These are phyloP conservation scores for Crucihimalaya himalaica DNA, from an alignment of 345 rosid species.

Conservation along the genomic window DNA sequence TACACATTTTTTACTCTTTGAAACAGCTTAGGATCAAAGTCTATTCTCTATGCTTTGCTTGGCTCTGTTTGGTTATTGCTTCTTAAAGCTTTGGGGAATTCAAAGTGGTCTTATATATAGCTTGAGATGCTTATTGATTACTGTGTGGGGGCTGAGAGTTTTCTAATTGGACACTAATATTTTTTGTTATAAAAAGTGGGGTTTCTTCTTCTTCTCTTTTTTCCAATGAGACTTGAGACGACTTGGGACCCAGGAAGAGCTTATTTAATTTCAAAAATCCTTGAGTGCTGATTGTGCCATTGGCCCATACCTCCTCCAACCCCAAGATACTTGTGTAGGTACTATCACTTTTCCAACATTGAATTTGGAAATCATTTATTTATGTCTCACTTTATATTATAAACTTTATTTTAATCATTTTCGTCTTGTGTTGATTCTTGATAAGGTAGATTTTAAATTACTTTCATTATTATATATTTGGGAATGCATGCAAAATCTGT, in stretches of 20 bases:
- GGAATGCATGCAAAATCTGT: slow-evolving; percentile 15
- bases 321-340: slow-evolving; percentile 35
- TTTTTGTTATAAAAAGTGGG: slow-evolving; percentile 12
- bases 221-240: slow-evolving; percentile 33
- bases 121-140: slow-evolving; percentile 15
- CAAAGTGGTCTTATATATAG: slow-evolving; percentile 25
- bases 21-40: slow-evolving; percentile 8
- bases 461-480: neutral
- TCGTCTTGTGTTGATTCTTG: slow-evolving; percentile 26
- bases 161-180: slow-evolving; percentile 15
- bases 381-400: slow-evolving; percentile 22
- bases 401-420: slow-evolving; percentile 2
- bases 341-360: slow-evolving; percentile 26
- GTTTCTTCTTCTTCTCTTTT: neutral
- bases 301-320: slow-evolving; percentile 24
- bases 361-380: slow-evolving; percentile 1
- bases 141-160: slow-evolving; percentile 18
- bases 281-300: slow-evolving; percentile 26
- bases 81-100: slow-evolving; percentile 6
- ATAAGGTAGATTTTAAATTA: slow-evolving; percentile 12
- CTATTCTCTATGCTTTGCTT: slow-evolving; percentile 25
- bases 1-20: slow-evolving; percentile 14
- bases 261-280: slow-evolving; percentile 30
- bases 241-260: slow-evolving; percentile 33
- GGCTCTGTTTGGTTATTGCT: slow-evolving; percentile 28